Base-by-base conservation (phyloP, 495 filamentous ascomycete genomes). In the Xylaria telfairii region DNA sequence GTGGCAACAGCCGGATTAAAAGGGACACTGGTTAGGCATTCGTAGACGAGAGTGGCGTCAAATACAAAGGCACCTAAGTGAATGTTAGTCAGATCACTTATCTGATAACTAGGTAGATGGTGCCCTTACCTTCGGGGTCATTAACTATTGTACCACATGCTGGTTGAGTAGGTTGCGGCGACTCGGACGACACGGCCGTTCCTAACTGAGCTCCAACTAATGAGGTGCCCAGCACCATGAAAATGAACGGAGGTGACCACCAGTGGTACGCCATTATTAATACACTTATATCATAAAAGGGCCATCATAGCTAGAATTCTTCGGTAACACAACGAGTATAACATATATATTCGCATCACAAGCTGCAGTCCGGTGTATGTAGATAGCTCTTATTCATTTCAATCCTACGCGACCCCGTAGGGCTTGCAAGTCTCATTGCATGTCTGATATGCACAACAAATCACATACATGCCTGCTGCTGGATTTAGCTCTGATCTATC, bases 21-120 rank as follows among this genome's bases (percentile, higher is more conserved):
- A 0, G 88, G 88, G 57, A 89, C 85, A 26, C 81, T 87, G 32
- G 75, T 79, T n/a, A 91, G 78, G 71, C 88, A 91, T 42, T 82
- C 74, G 72, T 83, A 84, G 4, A 81, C 87, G 57, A 83, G 60
- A 37, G 75, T 75, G 12, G 83, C 83, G 8, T 73, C 68, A 65
- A 84, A 84, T 3, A 79, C 46, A 24, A 66, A 37, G 30, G 41
- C 64, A 39, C 56, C 56, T 59, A 59, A 37, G 24, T 46, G 26
- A 59, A 39, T 37, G 19, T 59, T 37, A 59, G 56, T 13, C 9
- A 5, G 2, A 9, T 28, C 5, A 17, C 39, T 17, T 46, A 9
- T 37, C 6, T 37, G 32, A 21, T n/a, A 7, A 39, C n/a, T n/a
- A 12, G 32, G 9, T n/a, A 12, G 32, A 37, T 34, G 21, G 17